Evolutionary conservation across 1,284 basidiomycete species (phyloP), one percentile per base, ranked within the genome.

Genomic region (Bondarzewia mesenterica): DNA sequence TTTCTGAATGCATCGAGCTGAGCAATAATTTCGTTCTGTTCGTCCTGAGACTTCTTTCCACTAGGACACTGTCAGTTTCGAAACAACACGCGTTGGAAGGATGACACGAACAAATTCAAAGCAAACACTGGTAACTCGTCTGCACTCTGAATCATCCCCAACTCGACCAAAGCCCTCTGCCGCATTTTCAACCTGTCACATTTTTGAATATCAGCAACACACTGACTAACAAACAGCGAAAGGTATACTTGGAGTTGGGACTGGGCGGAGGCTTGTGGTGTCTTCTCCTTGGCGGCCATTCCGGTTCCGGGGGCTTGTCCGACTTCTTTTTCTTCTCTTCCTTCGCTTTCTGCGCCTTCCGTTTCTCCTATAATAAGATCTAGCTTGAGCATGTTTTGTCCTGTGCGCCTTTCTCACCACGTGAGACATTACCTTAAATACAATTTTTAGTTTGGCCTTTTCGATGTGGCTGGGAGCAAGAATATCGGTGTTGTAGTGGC

Each of bases 401-500:
- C 8, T 3, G 36, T 37, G 36, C 15, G 36, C 8, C 36, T 37
- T 5, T 18, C 8, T 15, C 8, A 8, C 8, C 4, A 37, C 36
- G 15, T 10, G 36, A 8, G 36, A n/a, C n/a, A n/a, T n/a, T n/a
- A 80, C 81, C 64, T 75, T 66, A n/a, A 82, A 59, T 3, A 74
- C 73, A 22, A 69, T 72, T 50, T 72, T 73, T 2, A 78, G 72
- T 35, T 78, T 72, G 50, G 78, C 74, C 46, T 78, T 77, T 57
- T 87, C 85, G 29, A 89, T 78, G 4, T 70, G 72, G 58, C 77
- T 89, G n/a, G 80, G 75, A 4, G 71, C 68, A 12, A 89, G 67
- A 12, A 89, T 67, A n/a, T 80, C 74, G 41, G 86, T 80, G 50
- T 89, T 89, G 22, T 74, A 72, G 58, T 89, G 85, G 22, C 73